These are phyloP conservation scores for Rauvolfia tetraphylla DNA, from an alignment of 257 asterid genomes.

Conservation along the genomic window DNA sequence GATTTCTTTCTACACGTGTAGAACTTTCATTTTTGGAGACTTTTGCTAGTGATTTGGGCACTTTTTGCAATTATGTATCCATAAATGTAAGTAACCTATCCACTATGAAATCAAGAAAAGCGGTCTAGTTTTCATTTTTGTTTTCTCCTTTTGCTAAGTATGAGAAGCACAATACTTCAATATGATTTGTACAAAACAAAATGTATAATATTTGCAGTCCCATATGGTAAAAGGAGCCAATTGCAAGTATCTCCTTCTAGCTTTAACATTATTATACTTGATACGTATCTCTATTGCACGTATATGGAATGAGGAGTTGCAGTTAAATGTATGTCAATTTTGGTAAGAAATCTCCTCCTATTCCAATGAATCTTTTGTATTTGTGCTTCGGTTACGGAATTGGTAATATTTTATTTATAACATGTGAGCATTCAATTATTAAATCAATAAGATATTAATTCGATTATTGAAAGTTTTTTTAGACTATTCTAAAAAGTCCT, in stretches of 20 bases:
- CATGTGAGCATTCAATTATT: too few relatives aligned
- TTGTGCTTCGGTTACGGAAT: too few relatives aligned
- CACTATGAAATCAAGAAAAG: too few relatives aligned
- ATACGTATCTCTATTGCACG: not conserved
- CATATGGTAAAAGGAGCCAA: not conserved
- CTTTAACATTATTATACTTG: not conserved
- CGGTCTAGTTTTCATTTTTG: not conserved
- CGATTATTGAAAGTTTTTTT: too few relatives aligned
- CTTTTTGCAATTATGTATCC: conserved; percentile 5
- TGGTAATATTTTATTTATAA: too few relatives aligned
- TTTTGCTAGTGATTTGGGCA: conserved; percentile 1
- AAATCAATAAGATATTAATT: too few relatives aligned
- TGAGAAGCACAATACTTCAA: not conserved
- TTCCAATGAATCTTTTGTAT: not conserved
- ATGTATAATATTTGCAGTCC: not conserved
- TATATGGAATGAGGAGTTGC: not conserved
- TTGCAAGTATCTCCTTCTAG: not conserved
- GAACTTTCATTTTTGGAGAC: not conserved
- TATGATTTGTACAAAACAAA: not conserved
- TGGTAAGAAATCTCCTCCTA: not conserved
- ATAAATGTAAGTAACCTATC: not conserved
- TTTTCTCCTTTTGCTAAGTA: not conserved
- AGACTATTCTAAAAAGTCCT: too few relatives aligned
- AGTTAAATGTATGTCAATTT: not conserved
- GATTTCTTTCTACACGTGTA: not conserved